Conservation (phyloP, 2,329 filamentous ascomycete genomes). For the Chrysosporium keratinophilum region DNA sequence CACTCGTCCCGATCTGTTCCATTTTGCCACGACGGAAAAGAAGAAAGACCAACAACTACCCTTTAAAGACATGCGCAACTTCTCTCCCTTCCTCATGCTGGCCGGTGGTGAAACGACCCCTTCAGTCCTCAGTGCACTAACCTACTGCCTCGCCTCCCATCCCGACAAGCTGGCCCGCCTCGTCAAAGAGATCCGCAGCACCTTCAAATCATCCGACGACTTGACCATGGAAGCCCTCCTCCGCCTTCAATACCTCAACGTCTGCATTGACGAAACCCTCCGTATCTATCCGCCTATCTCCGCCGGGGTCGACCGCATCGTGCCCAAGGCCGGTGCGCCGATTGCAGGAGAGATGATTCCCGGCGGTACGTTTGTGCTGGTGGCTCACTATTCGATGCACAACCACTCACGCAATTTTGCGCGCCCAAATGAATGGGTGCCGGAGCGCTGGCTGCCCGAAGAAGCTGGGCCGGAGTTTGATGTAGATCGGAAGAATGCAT, state of each 20-base stretch:
- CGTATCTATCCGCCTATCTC: conserved; percentile 24
- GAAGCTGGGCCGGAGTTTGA: conserved; percentile 20
- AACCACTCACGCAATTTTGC: conserved; percentile 17
- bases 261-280: conserved; percentile 22
- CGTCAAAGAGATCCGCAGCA: conserved; percentile 21
- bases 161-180: conserved; percentile 18
- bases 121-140: conserved; percentile 17
- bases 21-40: too few relatives aligned
- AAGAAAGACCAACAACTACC: too few relatives aligned
- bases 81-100: conserved; percentile 17
- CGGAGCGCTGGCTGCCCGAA: conserved; percentile 33
- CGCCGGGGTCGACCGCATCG: conserved; percentile 25
- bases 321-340: conserved; percentile 22
- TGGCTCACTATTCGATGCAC: conserved; percentile 24
- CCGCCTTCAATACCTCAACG: conserved; percentile 22
- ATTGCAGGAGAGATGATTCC: conserved; percentile 23
- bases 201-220: conserved; percentile 18
- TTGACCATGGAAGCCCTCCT: conserved; percentile 17
- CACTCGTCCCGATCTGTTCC: too few relatives aligned
- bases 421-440: conserved; percentile 20
- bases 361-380: conserved; percentile 16
- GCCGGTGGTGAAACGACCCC: conserved; percentile 22
- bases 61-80: too few relatives aligned
- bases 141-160: conserved; percentile 21
- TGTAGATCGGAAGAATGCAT: conserved; percentile 22